phyloP scores from a whole-genome alignment of 139 green algal genomes.

The Dunaliella sp. region DNA sequence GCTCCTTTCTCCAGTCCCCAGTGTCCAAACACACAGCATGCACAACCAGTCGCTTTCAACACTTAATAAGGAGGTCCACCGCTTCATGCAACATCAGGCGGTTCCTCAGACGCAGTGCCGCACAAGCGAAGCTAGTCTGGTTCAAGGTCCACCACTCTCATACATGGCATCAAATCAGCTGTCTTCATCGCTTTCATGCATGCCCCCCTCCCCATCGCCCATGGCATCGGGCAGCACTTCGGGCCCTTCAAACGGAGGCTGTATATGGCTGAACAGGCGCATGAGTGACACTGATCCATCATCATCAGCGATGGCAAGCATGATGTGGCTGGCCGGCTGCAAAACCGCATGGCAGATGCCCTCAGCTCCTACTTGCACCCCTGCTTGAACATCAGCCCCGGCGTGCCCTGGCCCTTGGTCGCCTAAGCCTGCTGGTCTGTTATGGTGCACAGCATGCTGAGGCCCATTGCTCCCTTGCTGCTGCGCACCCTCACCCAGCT shows the following conservation, averaged over 20 bases:
- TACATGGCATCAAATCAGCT: too few species aligned
- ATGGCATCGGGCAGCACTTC: slow-evolving; percentile 23
- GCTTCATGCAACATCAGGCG: too few species aligned
- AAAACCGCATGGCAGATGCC: neutral
- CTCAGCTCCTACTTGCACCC: neutral
- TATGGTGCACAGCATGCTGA: too few species aligned
- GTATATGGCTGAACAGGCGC: slow-evolving; percentile 38
- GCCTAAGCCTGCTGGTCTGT: neutral
- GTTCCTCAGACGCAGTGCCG: too few species aligned
- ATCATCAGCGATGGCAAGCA: slow-evolving; percentile 43
- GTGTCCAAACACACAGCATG: too few species aligned
- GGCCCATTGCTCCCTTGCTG: neutral
- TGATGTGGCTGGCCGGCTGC: slow-evolving; percentile 18
- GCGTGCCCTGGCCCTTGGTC: neutral
- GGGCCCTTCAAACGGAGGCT: slow-evolving; percentile 42
- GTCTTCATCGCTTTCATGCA: neutral
- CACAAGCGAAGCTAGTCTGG: too few species aligned
- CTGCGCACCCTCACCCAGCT: too few species aligned
- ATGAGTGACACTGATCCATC: slow-evolving; percentile 39
- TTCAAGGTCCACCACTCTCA: too few species aligned
- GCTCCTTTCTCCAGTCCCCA: too few species aligned
- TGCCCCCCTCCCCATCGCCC: neutral
- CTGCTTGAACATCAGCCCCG: neutral
- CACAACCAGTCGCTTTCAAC: too few species aligned
- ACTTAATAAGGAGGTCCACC: too few species aligned